Percentiles rank a stretch among this genome's conserved stretches.
phyloP scores from a whole-genome alignment of 345 rosid genomes.

The Brassica nigra region DNA sequence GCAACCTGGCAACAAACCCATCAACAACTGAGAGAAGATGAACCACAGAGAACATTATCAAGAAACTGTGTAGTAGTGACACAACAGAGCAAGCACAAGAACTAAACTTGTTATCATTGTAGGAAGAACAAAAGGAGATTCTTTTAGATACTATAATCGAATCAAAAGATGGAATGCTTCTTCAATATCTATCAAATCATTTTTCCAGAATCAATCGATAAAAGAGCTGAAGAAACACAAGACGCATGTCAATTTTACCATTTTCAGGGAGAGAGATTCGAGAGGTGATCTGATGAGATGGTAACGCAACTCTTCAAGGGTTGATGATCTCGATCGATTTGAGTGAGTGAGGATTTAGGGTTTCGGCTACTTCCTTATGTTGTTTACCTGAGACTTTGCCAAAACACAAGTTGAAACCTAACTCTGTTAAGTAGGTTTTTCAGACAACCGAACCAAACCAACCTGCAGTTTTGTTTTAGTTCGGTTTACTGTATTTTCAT shows the following conservation, averaged over 20 bases:
- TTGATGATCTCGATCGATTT: not conserved
- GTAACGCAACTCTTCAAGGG: not conserved
- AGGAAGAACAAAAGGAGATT: not conserved
- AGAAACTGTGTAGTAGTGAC: not conserved
- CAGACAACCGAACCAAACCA: not conserved
- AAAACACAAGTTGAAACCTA: not conserved
- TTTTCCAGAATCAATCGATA: not conserved
- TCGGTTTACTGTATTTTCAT: not conserved
- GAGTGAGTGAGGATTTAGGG: conserved; percentile 20
- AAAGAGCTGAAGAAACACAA: not conserved
- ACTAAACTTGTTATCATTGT: not conserved
- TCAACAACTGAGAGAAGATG: not conserved
- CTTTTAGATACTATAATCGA: not conserved
- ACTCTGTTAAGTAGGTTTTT: not conserved
- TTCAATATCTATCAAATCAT: not conserved
- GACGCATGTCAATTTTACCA: conserved; percentile 17
- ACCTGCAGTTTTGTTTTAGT: not conserved
- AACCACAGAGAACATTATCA: not conserved
- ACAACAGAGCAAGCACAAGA: not conserved
- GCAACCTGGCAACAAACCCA: conserved; percentile 41
- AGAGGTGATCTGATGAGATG: not conserved
- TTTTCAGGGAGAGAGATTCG: not conserved
- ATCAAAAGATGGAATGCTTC: not conserved
- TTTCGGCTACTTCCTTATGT: conserved; percentile 9
- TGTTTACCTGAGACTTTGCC: not conserved